These are phyloP conservation scores for Leersia perrieri DNA, from an alignment of 176 grass and related monocot species.

Conservation along the genomic window DNA sequence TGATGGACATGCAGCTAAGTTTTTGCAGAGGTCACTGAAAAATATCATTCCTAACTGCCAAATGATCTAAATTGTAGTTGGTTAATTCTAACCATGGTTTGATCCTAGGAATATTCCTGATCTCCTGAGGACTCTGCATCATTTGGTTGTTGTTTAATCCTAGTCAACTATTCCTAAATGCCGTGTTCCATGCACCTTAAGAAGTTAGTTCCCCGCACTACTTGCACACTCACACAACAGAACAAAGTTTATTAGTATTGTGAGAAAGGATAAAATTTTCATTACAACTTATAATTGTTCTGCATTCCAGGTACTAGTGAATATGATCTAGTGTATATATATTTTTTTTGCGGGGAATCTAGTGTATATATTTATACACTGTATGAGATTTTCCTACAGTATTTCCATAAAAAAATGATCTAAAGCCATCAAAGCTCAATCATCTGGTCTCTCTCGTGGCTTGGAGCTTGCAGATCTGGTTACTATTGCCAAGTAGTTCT, in stretches of 20 bases:
- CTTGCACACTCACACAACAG: not conserved
- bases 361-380: no score
- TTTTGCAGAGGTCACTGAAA: not conserved
- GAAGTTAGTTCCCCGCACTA: not conserved
- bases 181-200: constrained; percentile 11
- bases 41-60: not conserved
- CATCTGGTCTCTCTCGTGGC: no score
- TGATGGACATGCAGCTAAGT: not conserved
- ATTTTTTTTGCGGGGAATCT: no score
- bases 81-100: not conserved
- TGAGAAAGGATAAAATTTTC: not conserved
- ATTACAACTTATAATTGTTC: not conserved
- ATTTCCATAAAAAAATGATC: no score
- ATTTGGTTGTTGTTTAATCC: not conserved
- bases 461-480: not conserved
- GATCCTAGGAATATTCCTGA: constrained; percentile 37
- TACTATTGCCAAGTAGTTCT: not conserved
- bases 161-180: constrained; percentile 20
- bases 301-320: not conserved
- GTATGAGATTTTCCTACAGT: no score
- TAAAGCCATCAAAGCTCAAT: not conserved
- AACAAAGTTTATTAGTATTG: not conserved
- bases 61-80: not conserved
- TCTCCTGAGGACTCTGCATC: not conserved
- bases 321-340: no score